phyloP scores from a whole-genome alignment of 495 filamentous ascomycete genomes.

The Xylaria palmicola region DNA sequence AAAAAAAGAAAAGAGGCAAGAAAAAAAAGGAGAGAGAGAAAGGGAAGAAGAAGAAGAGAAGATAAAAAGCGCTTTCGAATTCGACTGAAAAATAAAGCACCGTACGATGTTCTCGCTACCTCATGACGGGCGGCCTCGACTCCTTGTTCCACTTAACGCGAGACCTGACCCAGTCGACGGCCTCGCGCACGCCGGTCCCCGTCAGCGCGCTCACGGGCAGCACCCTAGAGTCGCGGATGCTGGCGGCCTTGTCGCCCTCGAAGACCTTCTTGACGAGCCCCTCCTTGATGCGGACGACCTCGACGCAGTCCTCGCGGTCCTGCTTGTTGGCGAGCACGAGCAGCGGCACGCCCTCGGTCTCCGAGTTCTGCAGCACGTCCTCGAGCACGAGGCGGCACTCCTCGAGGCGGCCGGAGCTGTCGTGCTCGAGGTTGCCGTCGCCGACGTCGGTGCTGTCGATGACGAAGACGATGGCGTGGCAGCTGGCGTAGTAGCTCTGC shows the following conservation, averaged over 20 bases:
- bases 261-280: conserved; percentile 91
- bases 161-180: conserved; percentile 90
- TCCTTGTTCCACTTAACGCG: conserved; percentile 97
- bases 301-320: conserved; percentile 94
- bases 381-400: conserved; percentile 90
- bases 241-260: conserved; percentile 83
- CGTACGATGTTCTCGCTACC: conserved; percentile 43
- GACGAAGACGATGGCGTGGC: conserved; percentile 96
- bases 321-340: conserved; percentile 96
- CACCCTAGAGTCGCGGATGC: conserved; percentile 84
- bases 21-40: no score
- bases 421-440: conserved; percentile 64
- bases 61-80: conserved; percentile 21
- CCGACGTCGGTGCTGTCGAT: conserved; percentile 93
- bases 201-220: conserved; percentile 88
- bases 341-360: conserved; percentile 86
- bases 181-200: conserved; percentile 88
- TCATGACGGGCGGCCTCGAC: conserved; percentile 86
- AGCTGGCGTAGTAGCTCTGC: conserved; percentile 91
- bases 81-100: not conserved
- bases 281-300: conserved; percentile 96
- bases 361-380: conserved; percentile 76
- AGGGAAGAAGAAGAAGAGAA: no score
- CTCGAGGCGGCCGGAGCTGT: conserved; percentile 64
- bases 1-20: no score